phyloP scores from a whole-genome alignment of 202 grass and related monocot genomes.

The Panicum virgatum region DNA sequence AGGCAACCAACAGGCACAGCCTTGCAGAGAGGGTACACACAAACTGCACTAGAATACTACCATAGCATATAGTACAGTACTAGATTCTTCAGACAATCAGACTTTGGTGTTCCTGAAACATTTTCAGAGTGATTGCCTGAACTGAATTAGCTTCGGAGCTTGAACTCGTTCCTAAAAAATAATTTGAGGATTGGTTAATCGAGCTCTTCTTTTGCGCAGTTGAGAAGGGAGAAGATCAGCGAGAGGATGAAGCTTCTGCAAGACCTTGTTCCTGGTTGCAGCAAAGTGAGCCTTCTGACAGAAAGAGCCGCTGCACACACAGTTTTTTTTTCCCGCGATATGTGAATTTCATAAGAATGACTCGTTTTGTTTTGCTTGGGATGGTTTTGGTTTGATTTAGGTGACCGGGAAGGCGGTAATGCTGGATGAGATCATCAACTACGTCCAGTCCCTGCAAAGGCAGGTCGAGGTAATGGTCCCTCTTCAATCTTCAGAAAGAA shows the following conservation, averaged over 20 bases:
- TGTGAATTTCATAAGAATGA: neutral
- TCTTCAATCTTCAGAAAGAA: neutral
- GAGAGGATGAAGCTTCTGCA: conserved; percentile 61
- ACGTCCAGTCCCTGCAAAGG: conserved; percentile 52
- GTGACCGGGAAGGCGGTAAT: conserved; percentile 50
- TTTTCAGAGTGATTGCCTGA: neutral
- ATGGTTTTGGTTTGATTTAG: conserved; percentile 31
- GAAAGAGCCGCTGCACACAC: neutral
- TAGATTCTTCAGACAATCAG: conserved; percentile 2
- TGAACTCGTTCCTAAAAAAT: neutral
- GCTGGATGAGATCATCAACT: conserved; percentile 64
- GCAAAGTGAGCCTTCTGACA: conserved; percentile 40
- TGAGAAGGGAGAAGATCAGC: conserved; percentile 58
- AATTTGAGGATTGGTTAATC: neutral
- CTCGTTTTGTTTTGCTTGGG: neutral
- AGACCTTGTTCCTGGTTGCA: conserved; percentile 57
- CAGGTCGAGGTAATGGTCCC: conserved; percentile 51
- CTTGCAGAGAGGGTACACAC: conserved; percentile 51
- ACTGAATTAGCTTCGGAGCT: neutral
- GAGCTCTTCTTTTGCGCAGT: neutral
- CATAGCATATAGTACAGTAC: too few relatives aligned
- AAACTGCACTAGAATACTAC: neutral
- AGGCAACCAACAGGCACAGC: conserved; percentile 60
- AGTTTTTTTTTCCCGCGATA: neutral
- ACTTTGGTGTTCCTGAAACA: neutral